Percentiles rank a stretch among this genome's conserved stretches.
phyloP scores from a whole-genome alignment of 2,329 filamentous ascomycete genomes.

The Fusarium multiceps region DNA sequence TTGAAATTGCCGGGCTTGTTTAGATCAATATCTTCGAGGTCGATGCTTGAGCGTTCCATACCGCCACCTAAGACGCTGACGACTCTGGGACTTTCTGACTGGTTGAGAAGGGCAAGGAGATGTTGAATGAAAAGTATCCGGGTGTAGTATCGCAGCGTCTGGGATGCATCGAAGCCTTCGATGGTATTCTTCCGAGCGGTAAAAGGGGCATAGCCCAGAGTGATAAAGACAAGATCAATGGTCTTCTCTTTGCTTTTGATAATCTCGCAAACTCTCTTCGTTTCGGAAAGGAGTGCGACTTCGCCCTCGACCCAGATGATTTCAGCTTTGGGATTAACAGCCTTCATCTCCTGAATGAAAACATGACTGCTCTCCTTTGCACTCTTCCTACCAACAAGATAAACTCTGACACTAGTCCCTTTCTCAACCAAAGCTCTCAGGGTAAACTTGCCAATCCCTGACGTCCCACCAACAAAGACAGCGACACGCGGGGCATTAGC shows the following conservation, averaged over 20 bases:
- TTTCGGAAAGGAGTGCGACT: constrained; percentile 58
- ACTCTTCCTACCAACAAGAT: constrained; percentile 57
- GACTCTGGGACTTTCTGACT: constrained; percentile 43
- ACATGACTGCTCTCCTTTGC: constrained; percentile 45
- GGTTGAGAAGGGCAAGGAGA: constrained; percentile 55
- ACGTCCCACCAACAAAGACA: constrained; percentile 60
- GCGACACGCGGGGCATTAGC: constrained; percentile 51
- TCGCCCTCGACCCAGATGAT: constrained; percentile 58
- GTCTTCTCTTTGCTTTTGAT: constrained; percentile 53
- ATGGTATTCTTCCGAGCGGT: constrained; percentile 51
- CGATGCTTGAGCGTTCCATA: constrained; percentile 24
- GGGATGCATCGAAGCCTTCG: constrained; percentile 57
- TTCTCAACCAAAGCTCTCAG: constrained; percentile 52
- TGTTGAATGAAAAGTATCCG: constrained; percentile 55
- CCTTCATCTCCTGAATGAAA: constrained; percentile 53
- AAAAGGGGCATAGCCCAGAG: constrained; percentile 58
- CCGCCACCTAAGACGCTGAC: constrained; percentile 45
- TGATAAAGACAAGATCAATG: constrained; percentile 59
- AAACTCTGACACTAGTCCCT: constrained; percentile 52
- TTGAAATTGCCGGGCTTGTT: constrained; percentile 46
- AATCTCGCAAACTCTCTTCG: constrained; percentile 51
- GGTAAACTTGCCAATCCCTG: constrained; percentile 58
- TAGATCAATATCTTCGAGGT: constrained; percentile 45
- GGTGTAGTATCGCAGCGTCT: constrained; percentile 56
- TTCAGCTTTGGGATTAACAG: constrained; percentile 53